Base-by-base conservation (phyloP, 257 asterid genomes). In the Solanum medicagineum region DNA sequence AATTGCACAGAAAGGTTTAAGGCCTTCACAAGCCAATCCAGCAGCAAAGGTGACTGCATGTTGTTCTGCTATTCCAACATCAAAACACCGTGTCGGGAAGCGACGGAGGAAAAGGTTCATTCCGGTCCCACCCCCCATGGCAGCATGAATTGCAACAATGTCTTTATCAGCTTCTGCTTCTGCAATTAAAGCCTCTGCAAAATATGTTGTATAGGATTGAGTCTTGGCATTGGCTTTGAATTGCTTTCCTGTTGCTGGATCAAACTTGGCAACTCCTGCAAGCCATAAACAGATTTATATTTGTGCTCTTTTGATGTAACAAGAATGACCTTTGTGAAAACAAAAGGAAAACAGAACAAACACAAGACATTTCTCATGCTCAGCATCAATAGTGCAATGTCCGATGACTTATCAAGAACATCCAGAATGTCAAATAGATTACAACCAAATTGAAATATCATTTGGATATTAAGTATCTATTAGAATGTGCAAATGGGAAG, bases 1-100 rank as follows among this genome's bases (percentile, higher is more conserved):
- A 87, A 96, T 96, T 71, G 98, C 94, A 85, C 97, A 92, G 85
- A 96, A 96, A 19, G 99, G 99, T 84, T 94, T 94, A 83, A 96
- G 83, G 87, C 98, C 99, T 92, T 96, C 99, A 87, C 99, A 96
- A 15, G 99, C 95, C 93, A 96, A 88, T 29, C 99, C 98, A 6
- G 98, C 99, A 79, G 98, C 99, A 86, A 96, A 96, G 81, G 99
- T 96, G n/a, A 94, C 97, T 0, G 98, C 99, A 68, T 96, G 98
- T 80, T 94, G 99, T 89, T 96, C 99, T 20, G 99, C 99, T 87
- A 96, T 94, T 57, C 99, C 98, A 29, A 96, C 98, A 83, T 96
- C 99, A 57, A 93, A 96, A 70, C 99, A 96, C 54, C 97, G 84
- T 2, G 89, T 89, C 2, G 99, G 98, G 85, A 96, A 96, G 69